Conservation (phyloP, 352 stramenopile genomes). For the Globisporangium middletonii region DNA sequence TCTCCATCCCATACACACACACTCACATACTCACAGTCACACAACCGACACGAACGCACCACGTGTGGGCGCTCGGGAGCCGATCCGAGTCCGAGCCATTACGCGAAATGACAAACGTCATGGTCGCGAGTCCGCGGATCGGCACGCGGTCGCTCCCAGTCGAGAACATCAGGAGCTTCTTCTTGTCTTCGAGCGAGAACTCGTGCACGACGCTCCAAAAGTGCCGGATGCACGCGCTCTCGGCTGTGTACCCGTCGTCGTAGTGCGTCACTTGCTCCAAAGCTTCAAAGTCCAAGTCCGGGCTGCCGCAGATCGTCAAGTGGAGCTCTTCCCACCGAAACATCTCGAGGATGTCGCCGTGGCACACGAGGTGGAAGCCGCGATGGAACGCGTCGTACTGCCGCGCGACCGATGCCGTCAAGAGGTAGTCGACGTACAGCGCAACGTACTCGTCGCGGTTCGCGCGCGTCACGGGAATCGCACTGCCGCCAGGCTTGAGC, state of each 20-base stretch:
- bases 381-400: conserved; percentile 73
- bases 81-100: conserved; percentile 78
- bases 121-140: conserved; percentile 70
- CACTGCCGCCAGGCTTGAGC: conserved; percentile 51
- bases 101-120: conserved; percentile 82
- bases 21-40: neutral
- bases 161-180: conserved; percentile 80
- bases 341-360: conserved; percentile 63
- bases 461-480: conserved; percentile 51
- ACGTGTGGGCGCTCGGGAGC: conserved; percentile 85
- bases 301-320: conserved; percentile 67
- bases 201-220: conserved; percentile 84
- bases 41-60: conserved; percentile 24
- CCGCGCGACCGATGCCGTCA: conserved; percentile 48
- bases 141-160: conserved; percentile 84
- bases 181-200: conserved; percentile 76
- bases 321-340: conserved; percentile 80
- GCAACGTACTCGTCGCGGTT: conserved; percentile 71
- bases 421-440: conserved; percentile 68
- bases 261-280: conserved; percentile 71
- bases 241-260: conserved; percentile 65
- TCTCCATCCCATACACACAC: too few species aligned
- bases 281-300: conserved; percentile 72
- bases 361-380: conserved; percentile 73
- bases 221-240: conserved; percentile 56